Evolutionary conservation across 768 basidiomycete species (phyloP).

Genomic region (Tubosaeta brunneosetosa): DNA sequence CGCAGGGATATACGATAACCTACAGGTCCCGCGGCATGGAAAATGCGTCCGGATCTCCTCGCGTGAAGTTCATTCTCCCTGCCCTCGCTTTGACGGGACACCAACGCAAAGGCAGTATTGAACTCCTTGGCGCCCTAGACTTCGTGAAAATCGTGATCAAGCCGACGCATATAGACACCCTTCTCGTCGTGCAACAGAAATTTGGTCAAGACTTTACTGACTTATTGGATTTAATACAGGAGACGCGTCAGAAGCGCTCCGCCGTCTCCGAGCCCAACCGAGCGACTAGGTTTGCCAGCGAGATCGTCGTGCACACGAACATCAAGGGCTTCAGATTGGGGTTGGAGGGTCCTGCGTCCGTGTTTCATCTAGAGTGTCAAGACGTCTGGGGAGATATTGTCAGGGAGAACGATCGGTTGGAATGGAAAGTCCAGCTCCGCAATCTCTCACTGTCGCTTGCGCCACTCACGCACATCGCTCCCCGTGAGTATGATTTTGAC

Average conservation of each 20-base stretch:
- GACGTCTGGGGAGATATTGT: conserved; percentile 63
- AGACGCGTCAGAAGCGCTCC: conserved; percentile 42
- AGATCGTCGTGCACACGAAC: conserved; percentile 51
- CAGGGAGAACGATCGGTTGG: conserved; percentile 37
- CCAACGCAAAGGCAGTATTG: conserved; percentile 41
- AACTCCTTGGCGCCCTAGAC: conserved; percentile 58
- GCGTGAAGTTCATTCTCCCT: conserved; percentile 63
- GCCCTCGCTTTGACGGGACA: conserved; percentile 61
- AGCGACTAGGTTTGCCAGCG: conserved; percentile 16
- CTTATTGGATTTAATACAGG: conserved; percentile 58
- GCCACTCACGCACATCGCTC: conserved; percentile 41
- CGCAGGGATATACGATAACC: conserved; percentile 58
- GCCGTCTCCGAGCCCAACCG: conserved; percentile 6
- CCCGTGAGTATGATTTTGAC: conserved; percentile 43
- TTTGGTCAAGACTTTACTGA: conserved; percentile 89
- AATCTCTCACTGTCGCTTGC: conserved; percentile 84
- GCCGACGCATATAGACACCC: conserved; percentile 78
- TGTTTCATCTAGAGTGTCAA: conserved; percentile 69
- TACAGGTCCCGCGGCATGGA: conserved; percentile 36
- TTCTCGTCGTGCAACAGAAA: conserved; percentile 81
- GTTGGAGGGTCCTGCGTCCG: conserved; percentile 68
- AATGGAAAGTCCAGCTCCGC: conserved; percentile 67
- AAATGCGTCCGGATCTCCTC: conserved; percentile 38
- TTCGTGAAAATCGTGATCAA: conserved; percentile 71
- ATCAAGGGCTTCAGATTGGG: conserved; percentile 80